Percentiles rank a stretch among this genome's conserved stretches.
Evolutionary conservation across 2,329 filamentous ascomycete species (phyloP).

Genomic region (Thielaviopsis euricoi): DNA sequence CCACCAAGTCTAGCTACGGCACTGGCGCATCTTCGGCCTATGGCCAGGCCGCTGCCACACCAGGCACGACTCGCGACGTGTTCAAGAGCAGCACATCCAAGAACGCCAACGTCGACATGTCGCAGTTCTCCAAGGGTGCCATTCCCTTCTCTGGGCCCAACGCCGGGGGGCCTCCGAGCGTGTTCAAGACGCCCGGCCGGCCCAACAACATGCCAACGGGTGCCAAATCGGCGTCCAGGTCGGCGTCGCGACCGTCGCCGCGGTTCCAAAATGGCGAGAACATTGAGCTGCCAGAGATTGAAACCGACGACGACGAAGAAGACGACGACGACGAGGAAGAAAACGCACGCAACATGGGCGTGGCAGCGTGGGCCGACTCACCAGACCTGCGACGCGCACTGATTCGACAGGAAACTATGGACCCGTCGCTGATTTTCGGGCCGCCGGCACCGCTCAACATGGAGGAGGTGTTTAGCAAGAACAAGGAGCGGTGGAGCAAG

Average conservation of each 20-base stretch:
- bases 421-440: slow-evolving; percentile 76
- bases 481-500: slow-evolving; percentile 68
- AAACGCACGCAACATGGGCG: slow-evolving; percentile 5
- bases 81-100: slow-evolving; percentile 51
- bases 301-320: slow-evolving; percentile 84
- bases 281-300: slow-evolving; percentile 87
- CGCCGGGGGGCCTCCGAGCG: slow-evolving; percentile 21
- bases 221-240: slow-evolving; percentile 42
- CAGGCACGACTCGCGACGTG: slow-evolving; percentile 35
- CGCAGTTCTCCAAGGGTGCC: slow-evolving; percentile 72
- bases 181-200: slow-evolving; percentile 55
- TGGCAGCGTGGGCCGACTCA: slow-evolving; percentile 66
- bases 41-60: slow-evolving; percentile 32
- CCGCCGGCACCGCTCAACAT: slow-evolving; percentile 77
- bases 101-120: slow-evolving; percentile 50
- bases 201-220: slow-evolving; percentile 24
- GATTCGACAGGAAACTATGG: slow-evolving; percentile 65
- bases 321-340: slow-evolving; percentile 46
- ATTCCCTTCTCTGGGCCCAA: slow-evolving; percentile 64
- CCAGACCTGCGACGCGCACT: slow-evolving; percentile 65
- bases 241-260: slow-evolving; percentile 53
- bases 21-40: slow-evolving; percentile 33
- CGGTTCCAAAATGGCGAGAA: slow-evolving; percentile 77
- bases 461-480: slow-evolving; percentile 90
- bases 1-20: slow-evolving; percentile 1